Evolutionary conservation across 352 stramenopile genomes (phyloP).

Genomic region (Pythium diclinum): DNA sequence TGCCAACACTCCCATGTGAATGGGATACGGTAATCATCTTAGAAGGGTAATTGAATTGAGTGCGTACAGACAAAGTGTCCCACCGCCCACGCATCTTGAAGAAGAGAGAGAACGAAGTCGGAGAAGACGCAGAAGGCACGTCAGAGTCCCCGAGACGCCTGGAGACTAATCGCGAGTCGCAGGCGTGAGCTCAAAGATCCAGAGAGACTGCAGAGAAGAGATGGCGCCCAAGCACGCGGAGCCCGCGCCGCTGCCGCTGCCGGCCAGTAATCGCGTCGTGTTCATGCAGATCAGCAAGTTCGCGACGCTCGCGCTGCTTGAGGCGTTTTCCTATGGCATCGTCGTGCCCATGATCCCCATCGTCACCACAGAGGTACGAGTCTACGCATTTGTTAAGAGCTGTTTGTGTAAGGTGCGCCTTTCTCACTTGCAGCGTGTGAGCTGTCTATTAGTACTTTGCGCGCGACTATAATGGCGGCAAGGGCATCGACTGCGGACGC

Average conservation of each 20-base stretch:
- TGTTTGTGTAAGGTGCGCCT: neutral
- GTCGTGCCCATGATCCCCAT: constrained; percentile 67
- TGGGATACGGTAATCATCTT: neutral
- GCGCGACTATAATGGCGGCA: constrained; percentile 39
- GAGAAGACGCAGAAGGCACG: neutral
- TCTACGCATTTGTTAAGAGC: neutral
- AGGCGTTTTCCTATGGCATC: constrained; percentile 59
- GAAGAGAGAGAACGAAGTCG: neutral
- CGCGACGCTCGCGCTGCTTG: constrained; percentile 48
- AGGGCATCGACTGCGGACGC: constrained; percentile 55
- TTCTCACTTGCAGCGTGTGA: too few relatives aligned
- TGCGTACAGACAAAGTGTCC: neutral
- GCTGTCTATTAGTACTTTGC: constrained; percentile 63
- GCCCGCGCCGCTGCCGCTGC: neutral
- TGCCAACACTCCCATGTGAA: neutral
- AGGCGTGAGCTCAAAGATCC: neutral
- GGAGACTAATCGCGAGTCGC: neutral
- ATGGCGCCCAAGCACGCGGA: neutral
- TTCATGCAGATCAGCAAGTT: constrained; percentile 39
- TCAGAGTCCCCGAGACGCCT: neutral
- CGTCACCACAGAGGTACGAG: constrained; percentile 56
- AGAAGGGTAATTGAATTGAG: neutral
- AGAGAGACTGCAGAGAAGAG: neutral
- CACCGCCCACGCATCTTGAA: neutral
- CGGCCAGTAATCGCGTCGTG: constrained; percentile 15